These are phyloP conservation scores for Nyssa sinensis DNA, from an alignment of 148 eudicot genomes.

Conservation along the genomic window DNA sequence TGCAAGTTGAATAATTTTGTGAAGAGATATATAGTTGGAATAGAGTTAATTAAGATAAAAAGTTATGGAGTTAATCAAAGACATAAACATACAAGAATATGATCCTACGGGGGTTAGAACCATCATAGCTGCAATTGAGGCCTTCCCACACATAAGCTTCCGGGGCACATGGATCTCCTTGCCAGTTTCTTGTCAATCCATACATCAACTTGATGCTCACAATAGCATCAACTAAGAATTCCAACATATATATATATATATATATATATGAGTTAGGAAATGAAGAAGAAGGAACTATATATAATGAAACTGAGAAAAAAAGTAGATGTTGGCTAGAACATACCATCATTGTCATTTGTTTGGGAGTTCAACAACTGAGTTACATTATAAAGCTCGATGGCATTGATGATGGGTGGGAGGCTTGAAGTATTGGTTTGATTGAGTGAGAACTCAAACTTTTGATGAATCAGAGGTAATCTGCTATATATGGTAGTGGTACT, in stretches of 20 bases:
- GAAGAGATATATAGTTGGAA: not conserved
- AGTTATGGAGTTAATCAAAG: not conserved
- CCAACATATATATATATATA: too few relatives aligned
- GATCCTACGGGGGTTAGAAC: conserved; percentile 14
- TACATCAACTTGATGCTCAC: conserved; percentile 30
- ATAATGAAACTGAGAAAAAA: too few relatives aligned
- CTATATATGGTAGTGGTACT: conserved; percentile 4
- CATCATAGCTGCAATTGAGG: conserved; percentile 31
- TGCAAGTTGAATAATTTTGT: not conserved
- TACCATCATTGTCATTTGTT: conserved; percentile 17
- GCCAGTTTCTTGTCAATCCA: conserved; percentile 36
- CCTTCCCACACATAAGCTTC: conserved; percentile 36
- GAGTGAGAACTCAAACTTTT: not conserved
- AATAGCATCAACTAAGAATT: conserved; percentile 25
- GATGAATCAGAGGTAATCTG: not conserved
- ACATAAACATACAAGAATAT: conserved; percentile 20
- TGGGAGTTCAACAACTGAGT: conserved; percentile 14
- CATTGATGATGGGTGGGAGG: conserved; percentile 30
- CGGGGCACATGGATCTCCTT: conserved; percentile 54
- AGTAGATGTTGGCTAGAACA: not conserved
- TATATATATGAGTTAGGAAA: not conserved
- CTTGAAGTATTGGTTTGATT: conserved; percentile 19
- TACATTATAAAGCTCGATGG: conserved; percentile 17
- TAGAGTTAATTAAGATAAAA: too few relatives aligned
- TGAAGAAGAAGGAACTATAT: not conserved